Base-by-base conservation (phyloP, 176 grass and related monocot species). In the Aegilops bicornis region DNA sequence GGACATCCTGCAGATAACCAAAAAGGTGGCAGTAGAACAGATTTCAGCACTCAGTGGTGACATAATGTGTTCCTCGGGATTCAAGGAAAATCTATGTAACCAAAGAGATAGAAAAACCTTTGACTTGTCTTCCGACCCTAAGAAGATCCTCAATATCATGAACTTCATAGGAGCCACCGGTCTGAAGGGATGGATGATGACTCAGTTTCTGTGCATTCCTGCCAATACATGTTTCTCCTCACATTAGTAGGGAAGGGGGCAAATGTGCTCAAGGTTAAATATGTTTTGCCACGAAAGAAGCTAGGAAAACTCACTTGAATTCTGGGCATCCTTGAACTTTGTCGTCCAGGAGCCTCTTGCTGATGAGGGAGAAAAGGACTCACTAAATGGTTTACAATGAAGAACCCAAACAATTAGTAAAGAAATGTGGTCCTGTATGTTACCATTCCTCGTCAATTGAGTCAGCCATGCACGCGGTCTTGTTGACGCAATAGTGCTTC, bases 71-170 rank as follows among this genome's bases (percentile, higher is more conserved):
- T 8, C 78, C 70, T 68, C 25, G 1, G 17, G 31, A 79, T 40
- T 62, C 59, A 27, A 35, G 58, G 73, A 59, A 83, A 87, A 47
- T 25, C 20, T 36, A 72, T 82, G 12, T 19, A 69, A 87, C 19
- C 36, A 86, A 80, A 88, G 35, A 70, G 54, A 89, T 88, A 59
- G 89, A 79, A 73, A 56, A 42, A 98, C 96, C 96, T 79, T 98
- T 94, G 11, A 94, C 78, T 77, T 86, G 90, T 19, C 9, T 81
- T 13, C 96, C 96, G 48, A 98, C 78, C 84, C 77, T 94, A 29
- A 98, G 86, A 25, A 98, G 96, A 88, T 98, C 96, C 91, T 98
- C 96, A 79, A 98, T 98, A 82, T 98, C 96, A 63, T 98, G 96
- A 91, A 95, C 89, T 90, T 98, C 93, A 85, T 95, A 90, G 87